Evolutionary conservation across 805 yeast species (phyloP).

Genomic region (Saccharomycodes ludwigii): DNA sequence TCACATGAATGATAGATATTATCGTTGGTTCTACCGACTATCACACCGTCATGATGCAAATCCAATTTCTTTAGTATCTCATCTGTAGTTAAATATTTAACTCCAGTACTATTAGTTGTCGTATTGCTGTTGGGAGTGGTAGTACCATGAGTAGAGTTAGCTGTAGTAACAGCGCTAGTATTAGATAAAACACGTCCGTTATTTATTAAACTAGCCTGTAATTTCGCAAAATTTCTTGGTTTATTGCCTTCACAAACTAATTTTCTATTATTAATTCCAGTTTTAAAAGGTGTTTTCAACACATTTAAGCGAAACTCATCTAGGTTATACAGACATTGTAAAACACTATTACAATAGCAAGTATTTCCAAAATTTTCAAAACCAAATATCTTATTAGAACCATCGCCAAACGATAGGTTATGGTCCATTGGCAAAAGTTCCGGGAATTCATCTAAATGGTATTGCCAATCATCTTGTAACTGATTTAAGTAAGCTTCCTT

Average conservation of each 20-base stretch:
- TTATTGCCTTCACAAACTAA: conserved; percentile 31
- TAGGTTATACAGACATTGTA: conserved; percentile 77
- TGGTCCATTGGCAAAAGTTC: no score
- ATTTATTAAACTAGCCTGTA: background rate
- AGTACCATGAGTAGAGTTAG: background rate
- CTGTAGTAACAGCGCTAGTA: background rate
- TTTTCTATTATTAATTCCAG: conserved; percentile 18
- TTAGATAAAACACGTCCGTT: no score
- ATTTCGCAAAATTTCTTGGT: conserved; percentile 20
- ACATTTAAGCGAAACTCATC: conserved; percentile 51
- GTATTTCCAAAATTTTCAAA: conserved; percentile 84
- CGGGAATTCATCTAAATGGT: no score
- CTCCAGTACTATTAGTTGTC: background rate
- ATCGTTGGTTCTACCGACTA: conserved; percentile 34
- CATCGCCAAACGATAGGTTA: conserved; percentile 47
- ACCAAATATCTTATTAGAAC: conserved; percentile 59
- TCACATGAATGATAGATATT: conserved; percentile 41
- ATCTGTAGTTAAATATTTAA: conserved; percentile 4
- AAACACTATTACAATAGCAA: conserved; percentile 86
- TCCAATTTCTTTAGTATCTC: conserved; percentile 14
- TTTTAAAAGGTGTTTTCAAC: conserved; percentile 33
- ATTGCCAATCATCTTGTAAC: no score
- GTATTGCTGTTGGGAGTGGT: conserved; percentile 1
- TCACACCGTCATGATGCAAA: conserved; percentile 28
- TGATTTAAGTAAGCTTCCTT: no score